Evolutionary conservation across 192 early-diverging fungal species (phyloP).

Genomic region (Linnemannia exigua): DNA sequence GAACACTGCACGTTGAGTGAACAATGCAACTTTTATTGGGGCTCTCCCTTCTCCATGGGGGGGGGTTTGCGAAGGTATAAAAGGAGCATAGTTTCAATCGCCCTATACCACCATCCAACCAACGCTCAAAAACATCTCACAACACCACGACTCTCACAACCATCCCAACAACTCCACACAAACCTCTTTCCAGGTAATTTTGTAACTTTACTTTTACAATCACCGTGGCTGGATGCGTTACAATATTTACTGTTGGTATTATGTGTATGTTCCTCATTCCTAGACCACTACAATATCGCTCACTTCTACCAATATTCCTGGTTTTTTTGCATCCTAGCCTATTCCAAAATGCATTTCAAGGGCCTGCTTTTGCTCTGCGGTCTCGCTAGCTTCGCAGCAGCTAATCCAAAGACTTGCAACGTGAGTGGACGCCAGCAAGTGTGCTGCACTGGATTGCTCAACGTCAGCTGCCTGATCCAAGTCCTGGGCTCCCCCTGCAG

Average conservation of each 20-base stretch:
- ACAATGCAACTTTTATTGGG: background rate
- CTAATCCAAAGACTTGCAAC: background rate
- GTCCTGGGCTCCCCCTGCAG: background rate
- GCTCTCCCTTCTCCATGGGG: background rate
- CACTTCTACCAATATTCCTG: conserved; percentile 7
- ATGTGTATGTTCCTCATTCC: background rate
- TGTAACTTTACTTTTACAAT: background rate
- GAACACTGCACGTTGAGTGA: no score
- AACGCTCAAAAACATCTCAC: background rate
- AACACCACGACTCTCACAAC: no score
- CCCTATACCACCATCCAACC: no score
- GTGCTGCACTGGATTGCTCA: conserved; percentile 5
- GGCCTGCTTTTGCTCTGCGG: conserved; percentile 8
- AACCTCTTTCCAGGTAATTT: background rate
- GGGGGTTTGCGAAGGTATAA: background rate
- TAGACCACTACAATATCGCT: conserved; percentile 3
- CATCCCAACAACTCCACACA: no score
- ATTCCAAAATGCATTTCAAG: conserved; percentile 20
- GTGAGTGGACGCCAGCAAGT: conserved; percentile 6
- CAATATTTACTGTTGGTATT: background rate
- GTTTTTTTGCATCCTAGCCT: conserved; percentile 13
- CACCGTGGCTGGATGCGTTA: background rate
- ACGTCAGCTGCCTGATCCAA: conserved; percentile 10
- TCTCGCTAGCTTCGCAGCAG: conserved; percentile 9
- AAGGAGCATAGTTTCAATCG: background rate